Percentiles rank a stretch among this genome's conserved stretches.
Evolutionary conservation across 179 eudicot genomes (phyloP).

Genomic region (Dionaea muscipula): DNA sequence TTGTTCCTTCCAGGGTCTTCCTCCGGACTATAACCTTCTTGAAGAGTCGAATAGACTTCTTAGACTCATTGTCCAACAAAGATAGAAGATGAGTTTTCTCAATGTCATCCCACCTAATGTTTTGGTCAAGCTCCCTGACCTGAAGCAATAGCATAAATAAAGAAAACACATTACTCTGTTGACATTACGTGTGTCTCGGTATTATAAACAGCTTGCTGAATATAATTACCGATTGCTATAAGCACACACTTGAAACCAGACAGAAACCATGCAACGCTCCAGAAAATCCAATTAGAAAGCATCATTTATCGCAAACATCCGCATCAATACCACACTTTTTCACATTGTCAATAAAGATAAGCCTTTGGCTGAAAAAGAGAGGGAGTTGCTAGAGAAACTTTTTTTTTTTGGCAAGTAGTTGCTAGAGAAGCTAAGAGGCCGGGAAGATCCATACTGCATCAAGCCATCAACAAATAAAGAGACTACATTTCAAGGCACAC

Average conservation of each 20-base stretch:
- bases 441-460: background rate
- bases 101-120: slow-evolving; percentile 81
- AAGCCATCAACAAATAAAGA: background rate
- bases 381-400: too few species aligned
- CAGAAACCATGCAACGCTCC: too few species aligned
- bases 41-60: slow-evolving; percentile 56
- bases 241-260: too few species aligned
- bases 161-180: slow-evolving; percentile 1
- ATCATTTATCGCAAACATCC: too few species aligned
- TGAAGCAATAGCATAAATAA: slow-evolving; percentile 21
- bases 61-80: slow-evolving; percentile 51
- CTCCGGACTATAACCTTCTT: slow-evolving; percentile 73
- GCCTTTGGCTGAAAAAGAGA: too few species aligned
- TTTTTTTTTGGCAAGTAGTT: too few species aligned
- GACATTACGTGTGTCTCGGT: background rate
- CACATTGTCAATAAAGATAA: too few species aligned
- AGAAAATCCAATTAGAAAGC: too few species aligned
- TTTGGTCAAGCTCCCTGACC: slow-evolving; percentile 83
- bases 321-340: too few species aligned
- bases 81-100: slow-evolving; percentile 49
- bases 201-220: too few species aligned
- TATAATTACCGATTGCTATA: too few species aligned
- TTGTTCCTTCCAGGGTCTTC: slow-evolving; percentile 46
- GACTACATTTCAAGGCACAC: slow-evolving; percentile 3
- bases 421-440: background rate